These are phyloP conservation scores for Blumeriella jaapii DNA, from an alignment of 2,329 filamentous ascomycete species.

Conservation along the genomic window DNA sequence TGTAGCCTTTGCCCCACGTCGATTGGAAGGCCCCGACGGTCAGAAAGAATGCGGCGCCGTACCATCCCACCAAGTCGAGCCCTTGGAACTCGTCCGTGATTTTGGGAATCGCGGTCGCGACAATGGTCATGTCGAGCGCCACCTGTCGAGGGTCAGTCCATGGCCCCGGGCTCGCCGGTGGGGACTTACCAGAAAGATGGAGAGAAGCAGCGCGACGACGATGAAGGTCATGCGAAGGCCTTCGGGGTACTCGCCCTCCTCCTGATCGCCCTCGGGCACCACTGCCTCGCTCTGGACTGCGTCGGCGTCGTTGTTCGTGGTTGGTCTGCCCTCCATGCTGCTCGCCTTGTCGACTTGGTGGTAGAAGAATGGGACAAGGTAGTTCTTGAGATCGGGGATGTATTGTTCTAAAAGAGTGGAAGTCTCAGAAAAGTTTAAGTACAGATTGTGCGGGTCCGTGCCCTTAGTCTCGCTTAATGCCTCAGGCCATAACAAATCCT, in stretches of 20 bases:
- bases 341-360: too few relatives aligned
- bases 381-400: too few relatives aligned
- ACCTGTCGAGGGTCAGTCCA: slow-evolving; percentile 16
- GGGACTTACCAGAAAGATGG: slow-evolving; percentile 34
- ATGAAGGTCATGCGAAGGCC: slow-evolving; percentile 29
- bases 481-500: too few relatives aligned
- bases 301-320: slow-evolving; percentile 14
- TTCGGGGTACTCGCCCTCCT: slow-evolving; percentile 22
- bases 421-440: too few relatives aligned
- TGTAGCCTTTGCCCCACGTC: slow-evolving; percentile 26
- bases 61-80: slow-evolving; percentile 42
- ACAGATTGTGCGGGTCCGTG: too few relatives aligned
- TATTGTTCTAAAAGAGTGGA: too few relatives aligned
- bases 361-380: too few relatives aligned
- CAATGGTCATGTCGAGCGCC: slow-evolving; percentile 36
- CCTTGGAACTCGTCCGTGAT: slow-evolving; percentile 41
- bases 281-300: slow-evolving; percentile 8
- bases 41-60: slow-evolving; percentile 44
- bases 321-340: too few relatives aligned
- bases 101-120: slow-evolving; percentile 45
- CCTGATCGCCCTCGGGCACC: slow-evolving; percentile 4
- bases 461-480: too few relatives aligned
- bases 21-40: slow-evolving; percentile 31
- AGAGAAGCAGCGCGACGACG: slow-evolving; percentile 35
- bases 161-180: background rate